A percentile compares a stretch with the other conserved stretches of the same genome.
Evolutionary conservation across 768 basidiomycete genomes (phyloP).

Genomic region (Tulasnella sp.): DNA sequence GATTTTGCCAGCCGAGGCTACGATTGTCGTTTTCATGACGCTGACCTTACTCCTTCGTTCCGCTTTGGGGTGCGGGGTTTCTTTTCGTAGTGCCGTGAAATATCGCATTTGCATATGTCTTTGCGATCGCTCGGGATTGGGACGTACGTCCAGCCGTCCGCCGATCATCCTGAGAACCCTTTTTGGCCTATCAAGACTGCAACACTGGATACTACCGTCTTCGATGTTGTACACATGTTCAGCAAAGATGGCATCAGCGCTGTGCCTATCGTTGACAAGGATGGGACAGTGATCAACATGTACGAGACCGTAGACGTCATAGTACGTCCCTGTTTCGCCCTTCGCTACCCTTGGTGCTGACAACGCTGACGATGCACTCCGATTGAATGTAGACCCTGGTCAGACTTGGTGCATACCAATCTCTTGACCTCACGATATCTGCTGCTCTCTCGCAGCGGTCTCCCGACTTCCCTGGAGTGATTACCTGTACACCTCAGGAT

Average conservation of each 20-base stretch:
- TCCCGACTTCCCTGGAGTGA: slow-evolving; percentile 91
- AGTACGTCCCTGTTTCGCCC: slow-evolving; percentile 37
- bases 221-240: slow-evolving; percentile 98
- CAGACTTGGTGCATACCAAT: slow-evolving; percentile 84
- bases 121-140: slow-evolving; percentile 85
- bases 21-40: not conserved
- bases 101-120: slow-evolving; percentile 64
- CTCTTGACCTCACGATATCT: slow-evolving; percentile 86
- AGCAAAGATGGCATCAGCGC: slow-evolving; percentile 91
- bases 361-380: not conserved
- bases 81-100: slow-evolving; percentile 62
- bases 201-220: slow-evolving; percentile 80
- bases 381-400: slow-evolving; percentile 62
- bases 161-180: slow-evolving; percentile 43
- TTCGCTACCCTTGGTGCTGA: not conserved
- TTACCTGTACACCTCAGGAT: slow-evolving; percentile 86
- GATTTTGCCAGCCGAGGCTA: not conserved
- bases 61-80: not conserved
- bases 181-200: slow-evolving; percentile 90
- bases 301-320: slow-evolving; percentile 99
- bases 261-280: slow-evolving; percentile 87
- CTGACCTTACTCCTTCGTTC: not conserved
- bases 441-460: slow-evolving; percentile 87
- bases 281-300: slow-evolving; percentile 86
- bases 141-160: slow-evolving; percentile 52